Evolutionary conservation across 352 stramenopile species (phyloP).

Genomic region (Globisporangium alternatum): DNA sequence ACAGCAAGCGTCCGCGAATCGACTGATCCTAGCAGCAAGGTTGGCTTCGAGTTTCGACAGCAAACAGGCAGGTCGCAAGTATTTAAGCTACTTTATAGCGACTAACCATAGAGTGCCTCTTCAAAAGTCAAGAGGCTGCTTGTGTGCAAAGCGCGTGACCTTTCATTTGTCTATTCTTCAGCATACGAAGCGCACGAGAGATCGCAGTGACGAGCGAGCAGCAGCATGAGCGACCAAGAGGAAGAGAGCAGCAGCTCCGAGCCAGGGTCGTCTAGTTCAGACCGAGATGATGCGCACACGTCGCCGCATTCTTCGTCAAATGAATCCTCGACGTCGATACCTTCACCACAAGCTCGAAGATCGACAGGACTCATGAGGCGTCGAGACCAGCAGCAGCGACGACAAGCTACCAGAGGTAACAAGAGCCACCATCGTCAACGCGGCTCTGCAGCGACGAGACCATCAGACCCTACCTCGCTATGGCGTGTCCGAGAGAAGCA

Average conservation of each 20-base stretch:
- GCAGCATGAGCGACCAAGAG: neutral
- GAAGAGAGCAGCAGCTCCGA: constrained; percentile 9
- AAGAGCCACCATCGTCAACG: neutral
- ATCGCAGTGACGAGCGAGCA: neutral
- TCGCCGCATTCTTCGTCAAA: neutral
- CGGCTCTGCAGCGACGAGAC: neutral
- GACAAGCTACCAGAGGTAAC: neutral
- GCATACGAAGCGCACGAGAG: neutral
- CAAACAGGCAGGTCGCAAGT: neutral
- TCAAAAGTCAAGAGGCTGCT: neutral
- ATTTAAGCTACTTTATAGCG: constrained; percentile 4
- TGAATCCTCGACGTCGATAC: neutral
- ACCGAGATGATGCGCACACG: neutral
- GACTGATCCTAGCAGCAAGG: constrained; percentile 17
- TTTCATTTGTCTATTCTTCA: constrained; percentile 4
- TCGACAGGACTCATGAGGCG: neutral
- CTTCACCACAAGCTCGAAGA: neutral
- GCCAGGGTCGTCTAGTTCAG: constrained; percentile 4
- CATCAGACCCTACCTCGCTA: constrained; percentile 20
- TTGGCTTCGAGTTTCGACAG: neutral
- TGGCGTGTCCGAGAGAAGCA: constrained; percentile 64
- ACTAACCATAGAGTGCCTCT: neutral
- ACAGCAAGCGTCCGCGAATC: constrained; percentile 52
- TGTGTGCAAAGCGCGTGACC: neutral
- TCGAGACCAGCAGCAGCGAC: constrained; percentile 10